Conservation (phyloP, 73 alveolate species). For the Tetrahymena thermophila region DNA sequence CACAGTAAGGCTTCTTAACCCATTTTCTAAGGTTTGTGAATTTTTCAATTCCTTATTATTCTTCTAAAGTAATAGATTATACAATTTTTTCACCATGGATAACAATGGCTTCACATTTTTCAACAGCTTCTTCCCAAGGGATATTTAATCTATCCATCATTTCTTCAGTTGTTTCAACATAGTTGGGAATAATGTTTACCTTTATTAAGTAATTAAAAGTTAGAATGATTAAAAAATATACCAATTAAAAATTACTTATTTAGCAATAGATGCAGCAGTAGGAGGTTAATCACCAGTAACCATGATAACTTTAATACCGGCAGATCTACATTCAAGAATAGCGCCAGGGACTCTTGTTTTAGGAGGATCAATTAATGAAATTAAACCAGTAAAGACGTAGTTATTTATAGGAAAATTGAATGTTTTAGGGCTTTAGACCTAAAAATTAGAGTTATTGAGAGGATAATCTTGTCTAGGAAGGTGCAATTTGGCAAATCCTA, state of each 20-base stretch:
- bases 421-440: slow-evolving; percentile 34
- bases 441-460: slow-evolving; percentile 33
- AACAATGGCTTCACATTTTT: slow-evolving; percentile 47
- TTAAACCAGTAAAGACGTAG: slow-evolving; percentile 64
- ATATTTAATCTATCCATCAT: slow-evolving; percentile 32
- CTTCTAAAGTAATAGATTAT: slow-evolving; percentile 14
- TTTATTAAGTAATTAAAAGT: no score
- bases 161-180: slow-evolving; percentile 37
- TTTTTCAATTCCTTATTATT: slow-evolving; percentile 46
- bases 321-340: slow-evolving; percentile 55
- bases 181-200: slow-evolving; percentile 47
- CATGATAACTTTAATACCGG: slow-evolving; percentile 84
- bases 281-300: slow-evolving; percentile 87
- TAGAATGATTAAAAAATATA: no score
- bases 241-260: slow-evolving; percentile 33
- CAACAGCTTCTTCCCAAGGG: slow-evolving; percentile 53
- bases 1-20: slow-evolving; percentile 67
- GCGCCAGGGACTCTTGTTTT: slow-evolving; percentile 66
- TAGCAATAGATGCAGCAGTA: slow-evolving; percentile 86
- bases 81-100: slow-evolving; percentile 68
- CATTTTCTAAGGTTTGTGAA: slow-evolving; percentile 48
- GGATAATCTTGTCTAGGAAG: slow-evolving; percentile 45
- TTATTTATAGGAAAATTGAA: slow-evolving; percentile 64
- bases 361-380: slow-evolving; percentile 72
- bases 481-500: slow-evolving; percentile 57